These are phyloP conservation scores for Trifolium repens DNA, from an alignment of 306 rosid species.

Conservation along the genomic window DNA sequence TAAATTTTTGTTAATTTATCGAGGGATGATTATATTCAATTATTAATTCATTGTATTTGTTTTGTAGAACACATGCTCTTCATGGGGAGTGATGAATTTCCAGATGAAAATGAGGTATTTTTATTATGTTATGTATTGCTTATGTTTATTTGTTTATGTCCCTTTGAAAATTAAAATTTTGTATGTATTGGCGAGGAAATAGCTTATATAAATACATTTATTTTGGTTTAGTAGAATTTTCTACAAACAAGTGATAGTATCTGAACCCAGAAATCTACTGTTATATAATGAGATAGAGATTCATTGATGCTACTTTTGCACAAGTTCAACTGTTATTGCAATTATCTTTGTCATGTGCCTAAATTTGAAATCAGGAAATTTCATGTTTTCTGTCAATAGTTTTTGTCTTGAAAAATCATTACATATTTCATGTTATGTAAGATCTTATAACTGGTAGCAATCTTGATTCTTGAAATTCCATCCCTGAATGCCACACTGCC, in stretches of 20 bases:
- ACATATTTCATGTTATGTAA: background rate
- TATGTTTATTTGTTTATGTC: background rate
- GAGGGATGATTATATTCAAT: background rate
- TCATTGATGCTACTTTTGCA: conserved; percentile 3
- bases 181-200: conserved; percentile 11
- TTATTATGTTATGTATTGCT: conserved; percentile 27
- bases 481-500: conserved; percentile 19
- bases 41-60: conserved; percentile 22
- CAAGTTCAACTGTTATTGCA: conserved; percentile 6
- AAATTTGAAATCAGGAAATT: conserved; percentile 18
- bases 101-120: conserved; percentile 97
- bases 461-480: conserved; percentile 26
- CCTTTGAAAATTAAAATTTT: conserved; percentile 19
- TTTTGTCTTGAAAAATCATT: conserved; percentile 12
- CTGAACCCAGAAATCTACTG: conserved; percentile 27
- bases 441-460: conserved; percentile 25
- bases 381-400: background rate
- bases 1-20: background rate
- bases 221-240: conserved; percentile 29
- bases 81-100: conserved; percentile 95
- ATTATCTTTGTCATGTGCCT: conserved; percentile 2
- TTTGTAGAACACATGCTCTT: conserved; percentile 98
- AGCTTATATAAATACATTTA: background rate
- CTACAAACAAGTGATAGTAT: conserved; percentile 23
- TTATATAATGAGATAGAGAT: conserved; percentile 7